phyloP scores from a whole-genome alignment of 176 grass and related monocot genomes.

The Melocanna baccifera region DNA sequence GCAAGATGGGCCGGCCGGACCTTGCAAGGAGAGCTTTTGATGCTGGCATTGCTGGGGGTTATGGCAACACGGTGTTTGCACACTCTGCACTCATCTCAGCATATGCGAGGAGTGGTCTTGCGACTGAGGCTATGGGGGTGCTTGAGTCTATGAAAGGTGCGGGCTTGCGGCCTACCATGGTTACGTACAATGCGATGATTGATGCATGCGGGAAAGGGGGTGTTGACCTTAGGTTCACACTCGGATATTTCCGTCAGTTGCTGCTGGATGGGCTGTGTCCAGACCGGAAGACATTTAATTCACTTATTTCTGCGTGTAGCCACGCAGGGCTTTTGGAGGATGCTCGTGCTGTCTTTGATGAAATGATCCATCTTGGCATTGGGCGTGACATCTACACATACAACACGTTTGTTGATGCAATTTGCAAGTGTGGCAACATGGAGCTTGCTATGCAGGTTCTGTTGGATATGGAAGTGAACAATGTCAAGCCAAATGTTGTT shows the following conservation, averaged over 20 bases:
- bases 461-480: conserved; percentile 68
- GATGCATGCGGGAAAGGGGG: conserved; percentile 93
- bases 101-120: conserved; percentile 81
- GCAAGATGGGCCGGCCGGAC: conserved; percentile 72
- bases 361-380: conserved; percentile 91
- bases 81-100: conserved; percentile 82
- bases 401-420: conserved; percentile 95
- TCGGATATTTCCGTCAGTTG: conserved; percentile 90
- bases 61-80: conserved; percentile 88
- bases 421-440: conserved; percentile 97
- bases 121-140: conserved; percentile 66
- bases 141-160: conserved; percentile 67
- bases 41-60: conserved; percentile 45
- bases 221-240: conserved; percentile 68
- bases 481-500: conserved; percentile 80
- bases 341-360: conserved; percentile 77
- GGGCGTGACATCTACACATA: conserved; percentile 97
- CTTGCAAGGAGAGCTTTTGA: conserved; percentile 81
- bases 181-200: conserved; percentile 88
- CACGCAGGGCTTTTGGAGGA: conserved; percentile 79
- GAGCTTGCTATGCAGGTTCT: conserved; percentile 79
- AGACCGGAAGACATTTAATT: conserved; percentile 95
- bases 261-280: conserved; percentile 72
- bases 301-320: conserved; percentile 89
- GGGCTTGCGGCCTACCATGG: conserved; percentile 66